A percentile compares a stretch with the other conserved stretches of the same genome.
Conservation (phyloP, 2,329 filamentous ascomycete genomes). For the Camptophora hylomeconis region DNA sequence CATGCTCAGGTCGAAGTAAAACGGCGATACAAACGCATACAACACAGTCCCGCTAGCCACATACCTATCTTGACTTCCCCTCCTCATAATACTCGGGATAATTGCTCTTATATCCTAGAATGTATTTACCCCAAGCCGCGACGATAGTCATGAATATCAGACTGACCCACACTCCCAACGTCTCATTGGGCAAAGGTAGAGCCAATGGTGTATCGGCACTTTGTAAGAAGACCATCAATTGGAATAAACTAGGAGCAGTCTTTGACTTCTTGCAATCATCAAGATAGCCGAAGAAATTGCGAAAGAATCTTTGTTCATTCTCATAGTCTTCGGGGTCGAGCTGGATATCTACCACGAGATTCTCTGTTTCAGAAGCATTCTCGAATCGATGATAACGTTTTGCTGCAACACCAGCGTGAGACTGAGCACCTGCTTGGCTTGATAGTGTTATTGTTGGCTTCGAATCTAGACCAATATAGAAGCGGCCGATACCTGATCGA, state of each 20-base stretch:
- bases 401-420: constrained; percentile 8
- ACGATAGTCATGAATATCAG: constrained; percentile 6
- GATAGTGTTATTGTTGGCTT: constrained; percentile 10
- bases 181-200: constrained; percentile 10
- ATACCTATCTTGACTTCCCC: constrained; percentile 6
- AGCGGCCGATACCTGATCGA: constrained; percentile 10
- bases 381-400: constrained; percentile 16
- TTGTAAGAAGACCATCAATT: constrained; percentile 17
- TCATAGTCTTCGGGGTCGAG: constrained; percentile 16
- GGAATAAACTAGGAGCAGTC: constrained; percentile 15
- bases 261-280: constrained; percentile 15
- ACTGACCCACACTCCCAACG: constrained; percentile 8
- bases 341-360: constrained; percentile 15
- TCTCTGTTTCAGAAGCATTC: constrained; percentile 13
- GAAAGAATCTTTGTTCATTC: constrained; percentile 16
- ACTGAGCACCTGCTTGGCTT: constrained; percentile 4
- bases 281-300: constrained; percentile 19
- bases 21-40: too few species aligned
- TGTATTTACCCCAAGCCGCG: constrained; percentile 7
- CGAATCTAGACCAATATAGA: constrained; percentile 9
- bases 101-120: constrained; percentile 9
- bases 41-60: too few species aligned
- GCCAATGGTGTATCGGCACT: constrained; percentile 16
- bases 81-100: constrained; percentile 13
- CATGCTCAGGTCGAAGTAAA: too few species aligned